Percentiles rank a stretch among this genome's conserved stretches.
phyloP scores from a whole-genome alignment of 106 monocot genomes.

The Apostasia ramifera region DNA sequence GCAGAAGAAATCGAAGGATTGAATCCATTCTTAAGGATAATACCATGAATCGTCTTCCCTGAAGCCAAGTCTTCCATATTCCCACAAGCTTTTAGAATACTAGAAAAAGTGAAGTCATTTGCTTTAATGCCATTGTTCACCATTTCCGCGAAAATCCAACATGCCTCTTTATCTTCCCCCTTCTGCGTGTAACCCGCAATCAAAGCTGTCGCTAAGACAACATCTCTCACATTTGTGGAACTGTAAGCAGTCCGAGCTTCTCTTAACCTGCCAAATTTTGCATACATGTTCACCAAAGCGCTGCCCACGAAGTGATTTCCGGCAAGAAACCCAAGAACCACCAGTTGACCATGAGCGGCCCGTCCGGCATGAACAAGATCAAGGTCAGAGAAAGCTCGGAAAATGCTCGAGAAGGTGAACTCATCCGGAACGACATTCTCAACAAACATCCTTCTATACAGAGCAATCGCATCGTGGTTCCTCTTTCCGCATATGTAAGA shows the following conservation, averaged over 20 bases:
- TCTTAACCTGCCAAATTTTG: conserved; percentile 28
- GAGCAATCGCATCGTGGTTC: conserved; percentile 24
- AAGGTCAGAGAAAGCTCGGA: conserved; percentile 38
- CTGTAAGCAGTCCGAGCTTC: conserved; percentile 32
- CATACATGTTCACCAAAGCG: conserved; percentile 62
- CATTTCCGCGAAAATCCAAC: conserved; percentile 32
- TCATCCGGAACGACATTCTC: conserved; percentile 36
- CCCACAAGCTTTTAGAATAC: conserved; percentile 61
- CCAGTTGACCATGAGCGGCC: conserved; percentile 29
- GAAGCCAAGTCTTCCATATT: conserved; percentile 14
- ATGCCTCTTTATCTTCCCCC: conserved; percentile 33
- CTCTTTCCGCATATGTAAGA: conserved; percentile 29
- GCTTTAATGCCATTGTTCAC: conserved; percentile 19
- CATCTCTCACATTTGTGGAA: conserved; percentile 35
- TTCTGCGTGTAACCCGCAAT: conserved; percentile 50
- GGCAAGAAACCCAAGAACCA: conserved; percentile 30
- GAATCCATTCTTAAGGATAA: conserved; percentile 33
- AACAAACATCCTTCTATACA: conserved; percentile 40
- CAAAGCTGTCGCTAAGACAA: conserved; percentile 57
- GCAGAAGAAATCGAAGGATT: conserved; percentile 18
- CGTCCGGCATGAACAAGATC: conserved; percentile 23
- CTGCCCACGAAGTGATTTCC: conserved; percentile 36
- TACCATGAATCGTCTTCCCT: conserved; percentile 44
- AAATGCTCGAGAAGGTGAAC: conserved; percentile 55
- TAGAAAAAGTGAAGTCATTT: conserved; percentile 68